Conservation (phyloP, 768 basidiomycete genomes). For the Tylopilus balloui region DNA sequence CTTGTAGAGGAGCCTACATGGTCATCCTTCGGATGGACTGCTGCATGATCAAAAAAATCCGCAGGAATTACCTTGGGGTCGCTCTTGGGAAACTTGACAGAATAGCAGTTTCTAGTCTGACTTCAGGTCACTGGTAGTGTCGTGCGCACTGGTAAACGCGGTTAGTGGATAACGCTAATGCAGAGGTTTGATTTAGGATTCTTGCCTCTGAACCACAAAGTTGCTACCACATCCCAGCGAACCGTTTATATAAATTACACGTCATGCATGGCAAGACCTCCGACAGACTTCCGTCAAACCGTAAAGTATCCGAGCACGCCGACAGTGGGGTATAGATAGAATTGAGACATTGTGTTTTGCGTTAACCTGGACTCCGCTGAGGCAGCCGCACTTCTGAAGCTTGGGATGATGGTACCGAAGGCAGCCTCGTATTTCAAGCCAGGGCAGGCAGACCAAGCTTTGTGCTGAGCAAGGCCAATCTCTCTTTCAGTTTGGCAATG, state of each 20-base stretch:
- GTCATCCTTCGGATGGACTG: neutral
- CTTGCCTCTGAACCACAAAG: neutral
- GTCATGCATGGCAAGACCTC: neutral
- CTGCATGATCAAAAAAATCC: neutral
- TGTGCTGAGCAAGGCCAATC: conserved; percentile 30
- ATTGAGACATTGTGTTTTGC: neutral
- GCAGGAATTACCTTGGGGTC: neutral
- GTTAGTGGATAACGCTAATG: neutral
- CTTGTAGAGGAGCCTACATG: neutral
- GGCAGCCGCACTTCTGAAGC: too few species aligned
- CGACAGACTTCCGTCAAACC: neutral
- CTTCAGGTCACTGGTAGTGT: conserved; percentile 3
- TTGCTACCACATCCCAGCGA: neutral
- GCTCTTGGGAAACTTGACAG: neutral
- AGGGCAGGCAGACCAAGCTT: conserved; percentile 31
- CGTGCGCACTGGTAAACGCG: neutral
- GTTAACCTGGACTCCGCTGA: too few species aligned
- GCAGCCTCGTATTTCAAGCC: neutral
- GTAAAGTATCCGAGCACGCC: neutral
- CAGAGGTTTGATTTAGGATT: neutral
- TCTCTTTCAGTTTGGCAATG: conserved; percentile 36
- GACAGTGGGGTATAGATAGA: neutral
- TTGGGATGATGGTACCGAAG: neutral
- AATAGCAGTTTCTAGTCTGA: neutral
- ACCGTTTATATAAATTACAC: neutral